These are phyloP conservation scores for Pseudocercospora fuligena DNA, from an alignment of 2,329 filamentous ascomycete genomes.

Conservation along the genomic window DNA sequence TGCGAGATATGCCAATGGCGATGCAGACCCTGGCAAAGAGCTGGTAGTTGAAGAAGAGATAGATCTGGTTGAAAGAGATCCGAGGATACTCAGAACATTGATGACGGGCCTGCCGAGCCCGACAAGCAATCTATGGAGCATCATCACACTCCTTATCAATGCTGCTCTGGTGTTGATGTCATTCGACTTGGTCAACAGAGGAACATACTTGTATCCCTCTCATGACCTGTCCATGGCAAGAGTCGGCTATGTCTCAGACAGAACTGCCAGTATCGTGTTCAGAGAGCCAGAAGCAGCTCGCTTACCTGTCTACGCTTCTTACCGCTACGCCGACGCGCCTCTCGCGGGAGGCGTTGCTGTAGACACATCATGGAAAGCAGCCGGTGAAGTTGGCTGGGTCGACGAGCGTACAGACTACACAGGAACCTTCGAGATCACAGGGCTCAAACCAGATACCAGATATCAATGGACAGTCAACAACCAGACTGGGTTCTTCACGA, in stretches of 20 bases:
- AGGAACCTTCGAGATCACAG: constrained; percentile 67
- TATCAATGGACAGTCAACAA: constrained; percentile 90
- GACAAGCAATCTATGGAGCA: constrained; percentile 68
- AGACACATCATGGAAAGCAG: constrained; percentile 69
- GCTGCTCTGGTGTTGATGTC: constrained; percentile 69
- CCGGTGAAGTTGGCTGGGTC: constrained; percentile 68
- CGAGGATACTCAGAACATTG: constrained; percentile 67
- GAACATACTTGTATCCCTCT: constrained; percentile 69
- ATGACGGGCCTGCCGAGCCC: constrained; percentile 77
- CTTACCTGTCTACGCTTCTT: constrained; percentile 76
- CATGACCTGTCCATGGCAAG: constrained; percentile 83
- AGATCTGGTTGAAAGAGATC: constrained; percentile 61
- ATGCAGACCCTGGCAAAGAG: constrained; percentile 51
- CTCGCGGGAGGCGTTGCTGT: constrained; percentile 11
- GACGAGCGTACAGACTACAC: constrained; percentile 84
- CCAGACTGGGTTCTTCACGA: constrained; percentile 78
- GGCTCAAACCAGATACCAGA: constrained; percentile 70
- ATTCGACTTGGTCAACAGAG: constrained; percentile 78
- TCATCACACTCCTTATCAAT: constrained; percentile 66
- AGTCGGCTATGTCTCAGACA: constrained; percentile 82
- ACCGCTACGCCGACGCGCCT: constrained; percentile 47
- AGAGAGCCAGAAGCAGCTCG: constrained; percentile 78
- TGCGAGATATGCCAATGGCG: constrained; percentile 34
- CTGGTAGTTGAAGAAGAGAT: constrained; percentile 68
- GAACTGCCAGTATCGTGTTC: constrained; percentile 78